Base-by-base conservation (phyloP, 139 green algal species). In the Chlorella vulgaris region DNA sequence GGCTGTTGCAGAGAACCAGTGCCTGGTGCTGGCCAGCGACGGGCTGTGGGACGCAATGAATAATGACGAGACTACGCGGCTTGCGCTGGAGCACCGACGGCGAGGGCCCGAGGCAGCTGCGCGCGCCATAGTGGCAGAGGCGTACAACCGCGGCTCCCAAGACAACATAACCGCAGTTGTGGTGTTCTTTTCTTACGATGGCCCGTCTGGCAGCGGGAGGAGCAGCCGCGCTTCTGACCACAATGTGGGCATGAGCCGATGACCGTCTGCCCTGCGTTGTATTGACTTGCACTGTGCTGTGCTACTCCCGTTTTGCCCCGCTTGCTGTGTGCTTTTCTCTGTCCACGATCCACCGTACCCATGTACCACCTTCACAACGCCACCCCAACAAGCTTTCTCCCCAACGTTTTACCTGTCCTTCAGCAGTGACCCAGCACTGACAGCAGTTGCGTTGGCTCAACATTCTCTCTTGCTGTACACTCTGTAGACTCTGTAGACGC, bases 1-100 rank as follows among this genome's bases (percentile, higher is more conserved):
- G 66, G 47, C 50, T 51, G 76, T 77, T 10, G 15, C 42, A 21
- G 86, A 84, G 5, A 91, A 93, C 51, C 88, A 95, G 79, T 93
- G 93, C 66, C 67, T 98, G 1, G 89, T 99, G 38, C 76, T 99
- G 26, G 96, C 94, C 38, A 94, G 81, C 39, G 96, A 99, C 85
- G 96, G 96, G 28, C 75, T 99, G 63, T 99, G 96, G 96, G 96
- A 99, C 70, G 94, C 97, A 19, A 76, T 98, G 33, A 83, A 74
- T 33, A 96, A 97, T 70, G 83, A 96, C 89, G 94, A 96, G 33
- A 91, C 92, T 3, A 84, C 93, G 29, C 61, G 66, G 3, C 65
- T 95, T 19, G 33, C n/a, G 31, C 4, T 84, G 2, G 18, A 70
- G 58, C 33, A 43, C 39, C 15, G 36, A 33, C 22, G 29, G 67